Evolutionary conservation across 495 filamentous ascomycete genomes (phyloP).

Genomic region (Staphylotrichum longicolle): DNA sequence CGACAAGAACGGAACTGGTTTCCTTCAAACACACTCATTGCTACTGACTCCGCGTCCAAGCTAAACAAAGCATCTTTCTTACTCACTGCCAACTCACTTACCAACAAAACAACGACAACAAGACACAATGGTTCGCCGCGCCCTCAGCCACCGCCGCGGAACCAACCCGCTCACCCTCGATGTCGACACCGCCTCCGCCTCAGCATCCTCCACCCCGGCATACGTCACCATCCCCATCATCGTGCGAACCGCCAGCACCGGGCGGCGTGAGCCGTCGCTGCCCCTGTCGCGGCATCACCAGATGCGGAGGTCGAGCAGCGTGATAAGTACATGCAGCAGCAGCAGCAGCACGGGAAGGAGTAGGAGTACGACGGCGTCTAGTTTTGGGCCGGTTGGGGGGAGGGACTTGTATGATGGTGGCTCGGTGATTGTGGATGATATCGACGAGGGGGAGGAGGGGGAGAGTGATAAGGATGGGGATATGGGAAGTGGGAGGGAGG

Average conservation of each 20-base stretch:
- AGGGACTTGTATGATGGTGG: conserved; percentile 2
- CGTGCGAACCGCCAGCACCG: background rate
- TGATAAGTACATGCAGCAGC: background rate
- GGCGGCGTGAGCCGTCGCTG: conserved; percentile 10
- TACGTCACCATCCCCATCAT: conserved; percentile 17
- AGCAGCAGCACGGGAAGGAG: background rate
- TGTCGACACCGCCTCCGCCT: conserved; percentile 13
- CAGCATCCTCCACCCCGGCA: conserved; percentile 1
- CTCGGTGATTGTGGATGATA: conserved; percentile 11
- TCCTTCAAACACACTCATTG: background rate
- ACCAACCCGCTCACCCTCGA: conserved; percentile 12
- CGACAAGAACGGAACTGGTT: too few species aligned
- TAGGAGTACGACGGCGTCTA: background rate
- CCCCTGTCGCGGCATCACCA: conserved; percentile 19
- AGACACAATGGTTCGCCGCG: conserved; percentile 19
- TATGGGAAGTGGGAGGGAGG: background rate
- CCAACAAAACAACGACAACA: background rate
- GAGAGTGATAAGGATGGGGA: background rate
- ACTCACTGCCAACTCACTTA: background rate
- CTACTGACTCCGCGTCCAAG: background rate
- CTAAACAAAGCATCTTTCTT: background rate
- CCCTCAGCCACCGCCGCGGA: conserved; percentile 16
- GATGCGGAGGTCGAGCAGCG: conserved; percentile 14
- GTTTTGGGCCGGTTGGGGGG: background rate
- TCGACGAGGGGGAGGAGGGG: background rate